phyloP scores from a whole-genome alignment of 192 early-diverging fungal species.

The Backusella tarrabulga region DNA sequence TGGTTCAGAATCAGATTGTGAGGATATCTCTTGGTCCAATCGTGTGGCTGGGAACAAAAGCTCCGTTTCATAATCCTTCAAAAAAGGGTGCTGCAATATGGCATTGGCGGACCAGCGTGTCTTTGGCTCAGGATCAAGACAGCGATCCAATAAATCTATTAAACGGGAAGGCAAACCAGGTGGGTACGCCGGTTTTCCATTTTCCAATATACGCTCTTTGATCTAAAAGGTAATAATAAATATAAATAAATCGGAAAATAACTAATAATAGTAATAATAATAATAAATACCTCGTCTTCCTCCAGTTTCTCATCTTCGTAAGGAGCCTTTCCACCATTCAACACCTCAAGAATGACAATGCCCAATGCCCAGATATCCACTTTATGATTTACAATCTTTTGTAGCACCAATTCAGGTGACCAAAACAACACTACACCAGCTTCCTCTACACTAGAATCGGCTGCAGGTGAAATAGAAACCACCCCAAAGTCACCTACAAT shows the following conservation, averaged over 20 bases:
- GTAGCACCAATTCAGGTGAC: conserved; percentile 36
- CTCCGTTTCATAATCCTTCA: conserved; percentile 24
- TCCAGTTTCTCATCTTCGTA: conserved; percentile 40
- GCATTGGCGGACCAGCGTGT: conserved; percentile 22
- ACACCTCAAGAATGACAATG: conserved; percentile 39
- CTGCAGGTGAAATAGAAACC: conserved; percentile 35
- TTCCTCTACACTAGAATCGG: conserved; percentile 35
- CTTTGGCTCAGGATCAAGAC: conserved; percentile 30
- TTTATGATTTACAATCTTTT: conserved; percentile 33
- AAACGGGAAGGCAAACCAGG: conserved; percentile 24
- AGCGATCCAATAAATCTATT: conserved; percentile 31
- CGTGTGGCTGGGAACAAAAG: conserved; percentile 24
- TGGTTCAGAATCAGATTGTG: conserved; percentile 19
- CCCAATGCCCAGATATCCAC: conserved; percentile 42
- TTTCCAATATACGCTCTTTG: conserved; percentile 33
- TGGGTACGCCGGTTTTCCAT: conserved; percentile 27
- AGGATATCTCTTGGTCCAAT: conserved; percentile 11
- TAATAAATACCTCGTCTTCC: conserved; percentile 30
- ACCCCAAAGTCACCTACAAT: conserved; percentile 38
- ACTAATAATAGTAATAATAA: conserved; percentile 3
- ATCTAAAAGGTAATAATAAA: conserved; percentile 15
- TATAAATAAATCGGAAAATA: conserved; percentile 11
- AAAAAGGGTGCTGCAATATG: conserved; percentile 30
- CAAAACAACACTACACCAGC: conserved; percentile 42
- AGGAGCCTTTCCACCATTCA: conserved; percentile 38